These are phyloP conservation scores for Leavenworthia alabamica DNA, from an alignment of 345 rosid species.

Conservation along the genomic window DNA sequence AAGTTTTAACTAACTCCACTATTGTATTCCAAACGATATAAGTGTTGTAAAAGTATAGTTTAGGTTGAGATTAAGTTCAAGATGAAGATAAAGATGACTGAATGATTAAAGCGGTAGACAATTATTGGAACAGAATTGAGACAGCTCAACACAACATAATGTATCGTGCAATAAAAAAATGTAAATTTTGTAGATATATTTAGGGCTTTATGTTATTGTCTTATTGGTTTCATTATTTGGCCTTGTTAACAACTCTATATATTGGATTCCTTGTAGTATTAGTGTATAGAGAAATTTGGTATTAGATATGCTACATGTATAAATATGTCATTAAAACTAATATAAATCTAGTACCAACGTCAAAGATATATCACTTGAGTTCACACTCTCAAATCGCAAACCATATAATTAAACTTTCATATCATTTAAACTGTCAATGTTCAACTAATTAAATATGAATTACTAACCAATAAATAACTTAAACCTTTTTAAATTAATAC, in stretches of 20 bases:
- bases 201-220: neutral
- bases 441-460: neutral
- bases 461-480: neutral
- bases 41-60: neutral
- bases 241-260: neutral
- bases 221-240: neutral
- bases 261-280: neutral
- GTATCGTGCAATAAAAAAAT: neutral
- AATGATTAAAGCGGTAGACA: neutral
- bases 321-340: neutral
- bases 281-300: neutral
- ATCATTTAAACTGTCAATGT: neutral
- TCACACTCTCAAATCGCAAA: slow-evolving; percentile 1
- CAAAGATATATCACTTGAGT: slow-evolving; percentile 15
- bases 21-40: neutral
- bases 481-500: no score
- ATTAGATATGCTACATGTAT: neutral
- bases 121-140: neutral
- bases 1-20: slow-evolving; percentile 5
- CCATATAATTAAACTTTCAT: neutral
- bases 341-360: slow-evolving; percentile 6
- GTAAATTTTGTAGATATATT: neutral
- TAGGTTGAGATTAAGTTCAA: neutral
- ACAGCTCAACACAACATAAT: neutral
- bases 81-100: neutral